These are phyloP conservation scores for Microascus cirrosus DNA, from an alignment of 2,329 filamentous ascomycete species.

Conservation along the genomic window DNA sequence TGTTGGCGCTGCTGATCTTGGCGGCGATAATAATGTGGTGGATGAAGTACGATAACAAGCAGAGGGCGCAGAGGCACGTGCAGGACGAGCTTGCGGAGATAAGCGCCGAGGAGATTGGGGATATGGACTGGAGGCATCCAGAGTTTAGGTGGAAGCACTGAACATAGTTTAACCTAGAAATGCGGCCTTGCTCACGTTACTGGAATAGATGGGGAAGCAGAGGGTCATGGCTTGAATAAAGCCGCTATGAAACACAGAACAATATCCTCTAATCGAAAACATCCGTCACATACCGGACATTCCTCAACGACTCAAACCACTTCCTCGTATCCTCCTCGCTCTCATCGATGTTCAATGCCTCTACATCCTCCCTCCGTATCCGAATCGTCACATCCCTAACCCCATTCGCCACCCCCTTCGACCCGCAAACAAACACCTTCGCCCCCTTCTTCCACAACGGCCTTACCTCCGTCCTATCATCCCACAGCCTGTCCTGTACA, in stretches of 20 bases:
- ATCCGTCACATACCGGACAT: constrained; percentile 47
- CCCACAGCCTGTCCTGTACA: constrained; percentile 31
- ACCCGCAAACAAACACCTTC: constrained; percentile 56
- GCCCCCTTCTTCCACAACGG: constrained; percentile 31
- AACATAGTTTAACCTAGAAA: no score
- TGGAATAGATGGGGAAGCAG: no score
- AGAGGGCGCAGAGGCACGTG: constrained; percentile 26
- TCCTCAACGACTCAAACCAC: constrained; percentile 38
- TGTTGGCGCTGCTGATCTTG: constrained; percentile 43
- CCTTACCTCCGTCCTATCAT: constrained; percentile 21
- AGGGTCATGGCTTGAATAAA: no score
- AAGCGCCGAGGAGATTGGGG: constrained; percentile 38
- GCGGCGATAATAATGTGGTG: constrained; percentile 37
- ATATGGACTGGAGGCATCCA: constrained; percentile 59
- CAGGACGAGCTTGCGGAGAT: constrained; percentile 46
- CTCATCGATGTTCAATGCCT: constrained; percentile 16
- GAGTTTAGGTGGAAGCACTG: constrained; percentile 45
- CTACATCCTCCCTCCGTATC: constrained; percentile 20
- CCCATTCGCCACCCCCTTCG: constrained; percentile 34
- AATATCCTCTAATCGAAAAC: constrained; percentile 39
- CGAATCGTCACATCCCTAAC: constrained; percentile 27
- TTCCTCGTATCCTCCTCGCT: constrained; percentile 25
- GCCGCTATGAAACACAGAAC: neutral
- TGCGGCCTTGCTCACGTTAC: no score
- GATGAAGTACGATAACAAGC: neutral